Conservation (phyloP, 2,329 filamentous ascomycete genomes). For the Thielaviopsis euricoi region DNA sequence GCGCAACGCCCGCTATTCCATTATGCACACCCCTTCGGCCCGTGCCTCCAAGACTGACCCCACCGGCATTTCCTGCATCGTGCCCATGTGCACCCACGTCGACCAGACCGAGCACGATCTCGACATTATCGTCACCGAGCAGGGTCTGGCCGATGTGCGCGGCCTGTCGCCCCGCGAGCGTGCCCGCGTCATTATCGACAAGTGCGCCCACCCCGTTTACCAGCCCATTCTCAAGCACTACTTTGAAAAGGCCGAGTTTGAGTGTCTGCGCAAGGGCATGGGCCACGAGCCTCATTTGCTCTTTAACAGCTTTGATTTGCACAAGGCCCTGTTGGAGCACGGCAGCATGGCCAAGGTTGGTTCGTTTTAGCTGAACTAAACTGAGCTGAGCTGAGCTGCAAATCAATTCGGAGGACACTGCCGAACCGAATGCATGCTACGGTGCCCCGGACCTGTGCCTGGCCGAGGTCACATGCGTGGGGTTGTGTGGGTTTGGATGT, state of each 20-base stretch:
- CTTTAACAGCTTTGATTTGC: conserved; percentile 79
- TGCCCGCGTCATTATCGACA: conserved; percentile 69
- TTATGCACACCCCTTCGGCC: conserved; percentile 83
- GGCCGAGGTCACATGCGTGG: too few relatives aligned
- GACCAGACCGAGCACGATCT: conserved; percentile 90
- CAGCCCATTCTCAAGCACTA: conserved; percentile 67
- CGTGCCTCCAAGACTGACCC: conserved; percentile 71
- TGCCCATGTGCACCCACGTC: conserved; percentile 86
- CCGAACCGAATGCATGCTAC: too few relatives aligned
- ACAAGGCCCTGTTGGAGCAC: conserved; percentile 64
- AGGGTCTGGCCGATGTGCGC: conserved; percentile 69
- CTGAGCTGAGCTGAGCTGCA: too few relatives aligned
- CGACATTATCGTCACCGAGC: conserved; percentile 64
- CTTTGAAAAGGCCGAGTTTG: conserved; percentile 70
- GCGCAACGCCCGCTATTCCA: conserved; percentile 63
- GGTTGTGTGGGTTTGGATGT: too few relatives aligned
- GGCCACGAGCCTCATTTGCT: conserved; percentile 80
- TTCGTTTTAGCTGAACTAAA: too few relatives aligned
- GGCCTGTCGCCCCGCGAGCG: conserved; percentile 66
- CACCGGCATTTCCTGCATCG: conserved; percentile 67
- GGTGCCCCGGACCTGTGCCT: too few relatives aligned
- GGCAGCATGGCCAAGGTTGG: conserved; percentile 69
- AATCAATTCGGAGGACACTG: too few relatives aligned
- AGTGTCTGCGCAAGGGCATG: conserved; percentile 74
- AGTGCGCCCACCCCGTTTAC: conserved; percentile 77